phyloP scores from a whole-genome alignment of 208 protist species.

The Phytomonas sp. region DNA sequence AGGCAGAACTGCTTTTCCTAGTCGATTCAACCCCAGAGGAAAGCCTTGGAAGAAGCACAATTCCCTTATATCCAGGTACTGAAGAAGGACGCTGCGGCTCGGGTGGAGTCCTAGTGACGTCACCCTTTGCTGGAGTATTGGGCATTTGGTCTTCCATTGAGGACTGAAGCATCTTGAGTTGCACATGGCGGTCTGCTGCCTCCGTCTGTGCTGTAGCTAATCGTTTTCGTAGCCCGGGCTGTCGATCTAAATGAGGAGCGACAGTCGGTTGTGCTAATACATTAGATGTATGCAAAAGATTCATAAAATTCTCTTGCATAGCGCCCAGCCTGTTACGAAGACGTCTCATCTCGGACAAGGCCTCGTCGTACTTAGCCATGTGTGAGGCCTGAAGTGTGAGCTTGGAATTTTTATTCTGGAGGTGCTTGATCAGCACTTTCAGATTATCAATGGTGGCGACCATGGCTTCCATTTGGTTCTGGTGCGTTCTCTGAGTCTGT shows the following conservation, averaged over 20 bases:
- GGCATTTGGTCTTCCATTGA: neutral
- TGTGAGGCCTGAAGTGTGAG: constrained; percentile 22
- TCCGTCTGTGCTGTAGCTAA: constrained; percentile 48
- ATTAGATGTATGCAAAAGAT: neutral
- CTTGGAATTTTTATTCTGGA: constrained; percentile 66
- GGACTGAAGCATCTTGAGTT: constrained; percentile 32
- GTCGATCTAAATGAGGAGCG: neutral
- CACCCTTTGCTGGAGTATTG: neutral
- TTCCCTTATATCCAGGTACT: neutral
- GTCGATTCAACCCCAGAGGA: neutral
- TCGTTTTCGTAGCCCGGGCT: constrained; percentile 28
- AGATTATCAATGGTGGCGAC: constrained; percentile 66
- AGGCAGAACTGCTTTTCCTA: neutral
- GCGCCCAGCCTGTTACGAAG: constrained; percentile 25
- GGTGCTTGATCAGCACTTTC: constrained; percentile 58
- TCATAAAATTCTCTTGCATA: constrained; percentile 15
- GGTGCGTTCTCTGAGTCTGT: constrained; percentile 6
- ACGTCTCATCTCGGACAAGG: constrained; percentile 44
- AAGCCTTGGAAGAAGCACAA: neutral
- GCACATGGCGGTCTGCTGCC: constrained; percentile 40
- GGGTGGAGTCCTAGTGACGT: neutral
- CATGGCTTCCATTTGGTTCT: constrained; percentile 21
- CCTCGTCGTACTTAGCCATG: constrained; percentile 10
- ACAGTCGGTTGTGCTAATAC: neutral
- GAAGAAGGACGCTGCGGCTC: neutral